Evolutionary conservation across 495 filamentous ascomycete genomes (phyloP).

Genomic region (Aspergillus ellipticus): DNA sequence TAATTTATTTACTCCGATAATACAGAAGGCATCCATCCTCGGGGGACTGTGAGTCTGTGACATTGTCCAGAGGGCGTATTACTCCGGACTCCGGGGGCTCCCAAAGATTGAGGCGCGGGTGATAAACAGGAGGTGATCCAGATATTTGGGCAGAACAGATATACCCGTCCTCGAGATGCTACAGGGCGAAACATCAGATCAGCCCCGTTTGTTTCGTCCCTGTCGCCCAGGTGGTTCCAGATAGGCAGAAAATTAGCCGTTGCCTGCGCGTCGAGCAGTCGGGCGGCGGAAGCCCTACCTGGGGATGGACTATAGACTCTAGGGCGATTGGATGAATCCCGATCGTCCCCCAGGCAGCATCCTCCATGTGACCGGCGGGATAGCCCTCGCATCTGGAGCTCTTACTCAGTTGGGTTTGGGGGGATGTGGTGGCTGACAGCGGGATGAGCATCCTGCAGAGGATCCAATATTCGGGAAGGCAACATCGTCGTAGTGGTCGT

Average conservation of each 20-base stretch:
- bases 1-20: not conserved
- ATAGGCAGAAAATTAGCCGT: not conserved
- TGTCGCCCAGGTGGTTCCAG: not conserved
- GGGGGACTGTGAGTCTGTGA: not conserved
- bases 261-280: not conserved
- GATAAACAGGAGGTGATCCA: not conserved
- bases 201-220: not conserved
- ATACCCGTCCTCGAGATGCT: not conserved
- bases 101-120: not conserved
- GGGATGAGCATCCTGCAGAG: not conserved
- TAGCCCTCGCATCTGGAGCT: constrained; percentile 1
- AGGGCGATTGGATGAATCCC: not conserved
- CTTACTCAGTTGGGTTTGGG: constrained; percentile 4
- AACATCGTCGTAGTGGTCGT: not conserved
- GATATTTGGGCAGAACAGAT: not conserved
- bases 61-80: not conserved
- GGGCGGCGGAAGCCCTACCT: not conserved
- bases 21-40: not conserved
- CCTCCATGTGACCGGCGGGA: constrained; percentile 3
- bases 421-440: not conserved
- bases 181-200: not conserved
- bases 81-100: not conserved
- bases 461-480: not conserved
- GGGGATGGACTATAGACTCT: not conserved
- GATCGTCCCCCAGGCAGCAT: constrained; percentile 2